Percentiles rank a stretch among this genome's conserved stretches.
phyloP scores from a whole-genome alignment of 2,329 filamentous ascomycete genomes.

The Zalaria obscura region DNA sequence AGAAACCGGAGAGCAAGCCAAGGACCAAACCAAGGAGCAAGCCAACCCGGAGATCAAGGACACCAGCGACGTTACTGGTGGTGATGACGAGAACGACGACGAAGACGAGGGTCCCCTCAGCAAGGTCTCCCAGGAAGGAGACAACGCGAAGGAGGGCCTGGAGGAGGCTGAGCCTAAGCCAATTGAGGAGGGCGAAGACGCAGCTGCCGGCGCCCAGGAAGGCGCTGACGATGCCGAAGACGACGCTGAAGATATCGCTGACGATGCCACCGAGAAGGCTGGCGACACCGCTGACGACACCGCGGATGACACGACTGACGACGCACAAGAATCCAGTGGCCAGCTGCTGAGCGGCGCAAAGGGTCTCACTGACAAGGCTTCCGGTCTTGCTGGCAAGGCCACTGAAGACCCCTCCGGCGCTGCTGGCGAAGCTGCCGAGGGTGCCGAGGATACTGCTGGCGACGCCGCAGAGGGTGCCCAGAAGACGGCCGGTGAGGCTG shows the following conservation, averaged over 20 bases:
- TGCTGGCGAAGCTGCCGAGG: constrained; percentile 15
- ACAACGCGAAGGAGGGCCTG: constrained; percentile 28
- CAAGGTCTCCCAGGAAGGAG: constrained; percentile 33
- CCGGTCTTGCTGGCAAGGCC: constrained; percentile 29
- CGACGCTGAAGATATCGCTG: constrained; percentile 20
- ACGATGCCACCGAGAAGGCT: constrained; percentile 30
- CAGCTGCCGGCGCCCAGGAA: constrained; percentile 25
- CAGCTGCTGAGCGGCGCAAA: constrained; percentile 29
- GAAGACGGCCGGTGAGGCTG: constrained; percentile 9
- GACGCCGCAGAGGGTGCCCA: constrained; percentile 17
- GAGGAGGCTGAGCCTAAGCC: constrained; percentile 32
- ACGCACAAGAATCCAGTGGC: constrained; percentile 19
- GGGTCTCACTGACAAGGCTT: constrained; percentile 31
- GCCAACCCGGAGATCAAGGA: constrained; percentile 21
- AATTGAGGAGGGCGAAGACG: constrained; percentile 26
- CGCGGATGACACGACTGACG: constrained; percentile 11
- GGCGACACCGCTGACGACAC: constrained; percentile 18
- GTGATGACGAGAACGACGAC: constrained; percentile 21
- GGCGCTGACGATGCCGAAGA: constrained; percentile 24
- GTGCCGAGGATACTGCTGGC: constrained; percentile 11
- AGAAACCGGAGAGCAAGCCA: constrained; percentile 17
- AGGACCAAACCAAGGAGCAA: constrained; percentile 2
- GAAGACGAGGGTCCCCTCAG: constrained; percentile 22
- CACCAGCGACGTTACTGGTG: constrained; percentile 14
- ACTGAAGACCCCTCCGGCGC: constrained; percentile 22